Conservation (phyloP, 805 yeast genomes). For the Candida nemodendra region DNA sequence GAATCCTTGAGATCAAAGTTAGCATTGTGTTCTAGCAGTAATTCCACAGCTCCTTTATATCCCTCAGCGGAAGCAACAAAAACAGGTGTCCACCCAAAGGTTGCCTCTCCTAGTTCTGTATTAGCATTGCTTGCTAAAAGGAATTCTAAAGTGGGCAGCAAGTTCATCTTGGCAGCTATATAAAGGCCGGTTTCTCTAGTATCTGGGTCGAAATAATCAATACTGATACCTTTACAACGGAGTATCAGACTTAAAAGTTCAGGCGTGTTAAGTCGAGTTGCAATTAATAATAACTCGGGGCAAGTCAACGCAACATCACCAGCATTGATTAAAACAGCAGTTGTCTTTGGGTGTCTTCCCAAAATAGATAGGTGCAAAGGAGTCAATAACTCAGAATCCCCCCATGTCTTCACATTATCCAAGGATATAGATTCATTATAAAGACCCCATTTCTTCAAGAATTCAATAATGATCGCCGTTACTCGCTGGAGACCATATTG, state of each 20-base stretch:
- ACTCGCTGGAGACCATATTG: constrained; percentile 78
- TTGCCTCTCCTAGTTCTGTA: constrained; percentile 69
- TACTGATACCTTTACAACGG: constrained; percentile 54
- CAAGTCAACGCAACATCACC: constrained; percentile 41
- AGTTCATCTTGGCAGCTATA: constrained; percentile 68
- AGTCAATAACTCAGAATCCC: constrained; percentile 73
- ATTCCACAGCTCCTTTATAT: constrained; percentile 49
- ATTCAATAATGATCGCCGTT: constrained; percentile 54
- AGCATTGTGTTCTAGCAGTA: constrained; percentile 55
- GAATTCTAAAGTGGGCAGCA: constrained; percentile 49
- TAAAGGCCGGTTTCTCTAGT: constrained; percentile 80
- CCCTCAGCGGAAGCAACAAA: constrained; percentile 92
- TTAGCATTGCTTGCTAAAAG: constrained; percentile 62
- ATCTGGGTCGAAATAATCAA: constrained; percentile 60
- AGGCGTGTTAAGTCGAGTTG: constrained; percentile 63
- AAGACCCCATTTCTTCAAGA: constrained; percentile 58
- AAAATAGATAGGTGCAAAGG: constrained; percentile 83
- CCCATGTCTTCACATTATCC: constrained; percentile 62
- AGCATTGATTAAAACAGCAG: constrained; percentile 51
- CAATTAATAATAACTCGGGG: constrained; percentile 61
- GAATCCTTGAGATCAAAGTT: constrained; percentile 60
- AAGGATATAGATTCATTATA: constrained; percentile 49
- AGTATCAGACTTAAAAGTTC: constrained; percentile 55
- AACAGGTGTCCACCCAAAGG: constrained; percentile 94
- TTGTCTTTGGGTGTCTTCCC: constrained; percentile 79